Conservation (phyloP, 169 alveolate species). For the Perkinsus olseni region DNA sequence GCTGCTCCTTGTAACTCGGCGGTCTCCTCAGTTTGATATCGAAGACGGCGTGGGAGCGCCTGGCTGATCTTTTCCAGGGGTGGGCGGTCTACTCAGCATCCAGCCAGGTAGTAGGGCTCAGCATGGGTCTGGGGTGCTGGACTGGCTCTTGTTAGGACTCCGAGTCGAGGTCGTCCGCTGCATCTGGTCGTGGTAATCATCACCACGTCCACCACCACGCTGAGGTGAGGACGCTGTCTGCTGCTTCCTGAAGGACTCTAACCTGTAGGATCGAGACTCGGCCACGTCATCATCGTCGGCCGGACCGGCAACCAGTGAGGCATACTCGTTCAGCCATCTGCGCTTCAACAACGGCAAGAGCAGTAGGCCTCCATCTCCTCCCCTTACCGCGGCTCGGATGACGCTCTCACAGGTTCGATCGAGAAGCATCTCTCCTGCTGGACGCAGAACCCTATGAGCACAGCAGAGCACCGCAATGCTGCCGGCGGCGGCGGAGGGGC, state of each 20-base stretch:
- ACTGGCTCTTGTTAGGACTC: not conserved
- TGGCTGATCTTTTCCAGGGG: not conserved
- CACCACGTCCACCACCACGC: not conserved
- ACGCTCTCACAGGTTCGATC: not conserved
- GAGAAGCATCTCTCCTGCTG: not conserved
- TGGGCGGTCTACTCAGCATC: not conserved
- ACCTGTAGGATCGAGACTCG: not conserved
- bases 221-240: not conserved
- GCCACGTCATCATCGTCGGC: too few relatives aligned
- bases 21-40: not conserved
- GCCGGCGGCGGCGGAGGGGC: not conserved
- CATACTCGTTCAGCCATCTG: not conserved
- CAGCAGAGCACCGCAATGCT: not conserved
- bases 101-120: not conserved
- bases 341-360: not conserved
- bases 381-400: not conserved
- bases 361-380: not conserved
- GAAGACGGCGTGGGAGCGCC: not conserved
- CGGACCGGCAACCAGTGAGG: not conserved
- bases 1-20: not conserved
- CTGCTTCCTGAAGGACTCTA: not conserved
- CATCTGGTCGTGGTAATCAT: not conserved
- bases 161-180: not conserved
- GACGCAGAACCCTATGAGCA: not conserved
- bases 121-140: not conserved